Base-by-base conservation (phyloP, 768 basidiomycete species). In the Favolaschia claudopus region DNA sequence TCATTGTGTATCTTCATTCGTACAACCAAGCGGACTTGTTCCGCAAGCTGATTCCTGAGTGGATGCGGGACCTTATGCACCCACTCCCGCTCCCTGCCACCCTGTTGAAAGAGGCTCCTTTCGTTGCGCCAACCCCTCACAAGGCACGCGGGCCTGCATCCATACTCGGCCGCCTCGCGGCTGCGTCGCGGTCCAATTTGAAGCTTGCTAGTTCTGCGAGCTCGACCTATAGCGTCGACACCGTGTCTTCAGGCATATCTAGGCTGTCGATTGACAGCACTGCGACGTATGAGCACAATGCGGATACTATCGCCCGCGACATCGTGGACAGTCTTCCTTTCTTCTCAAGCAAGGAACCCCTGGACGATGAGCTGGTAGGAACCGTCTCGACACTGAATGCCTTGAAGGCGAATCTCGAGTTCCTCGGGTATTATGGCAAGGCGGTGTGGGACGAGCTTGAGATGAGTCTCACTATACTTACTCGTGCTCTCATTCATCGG, bases 1-100 rank as follows among this genome's bases (percentile, higher is more conserved):
- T 77, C 34, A 63, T 79, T 34, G 65, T 75, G 12, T 79, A 74
- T 50, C 52, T 79, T 3, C 78, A 79, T 58, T 78, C 76, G 5
- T 70, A 70, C 57, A 76, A 79, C 50, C 74, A 75, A 54, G 75
- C 70, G 8, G 73, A 72, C 37, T 45, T 79, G n/a, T 75, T 79
- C 51, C 60, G 76, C 20, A 63, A 56, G 12, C 34, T 77, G 15
- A 65, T 79, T 27, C 77, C 78, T 1, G 72, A 74, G 54, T 78
- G 77, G 76, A 71, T 78, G 29, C 65, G 72, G 4, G 76, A 76
- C 59, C 31, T 74, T 14, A 73, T 75, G 66, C 70, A 77, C 57
- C 77, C 77, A 7, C 50, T 77, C 34, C 72, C 71, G 7, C 46
- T 40, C 27, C 28, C 22, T 46, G 32, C 28, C 36, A 25, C 24